phyloP scores from a whole-genome alignment of 768 basidiomycete genomes.

The Dentipellis sp. region DNA sequence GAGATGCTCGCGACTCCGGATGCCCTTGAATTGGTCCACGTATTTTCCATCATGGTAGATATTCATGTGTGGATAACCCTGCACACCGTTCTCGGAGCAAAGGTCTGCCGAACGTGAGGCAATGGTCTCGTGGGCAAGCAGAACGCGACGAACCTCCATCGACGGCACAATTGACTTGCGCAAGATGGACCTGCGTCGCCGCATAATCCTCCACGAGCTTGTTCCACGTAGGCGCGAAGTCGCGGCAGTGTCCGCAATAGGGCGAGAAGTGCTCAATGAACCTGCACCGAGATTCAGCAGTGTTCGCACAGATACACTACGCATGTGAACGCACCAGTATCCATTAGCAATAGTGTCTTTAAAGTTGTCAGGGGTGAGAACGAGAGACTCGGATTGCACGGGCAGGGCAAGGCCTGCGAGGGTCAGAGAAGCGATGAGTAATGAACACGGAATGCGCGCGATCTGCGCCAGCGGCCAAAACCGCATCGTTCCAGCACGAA shows the following conservation, averaged over 20 bases:
- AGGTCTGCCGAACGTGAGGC: slow-evolving; percentile 48
- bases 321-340: slow-evolving; percentile 40
- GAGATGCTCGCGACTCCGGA: slow-evolving; percentile 45
- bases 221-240: slow-evolving; percentile 79
- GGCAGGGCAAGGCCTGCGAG: slow-evolving; percentile 10
- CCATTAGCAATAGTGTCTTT: slow-evolving; percentile 40
- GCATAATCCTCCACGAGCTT: slow-evolving; percentile 46
- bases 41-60: slow-evolving; percentile 62
- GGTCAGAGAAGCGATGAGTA: slow-evolving; percentile 11
- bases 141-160: slow-evolving; percentile 52
- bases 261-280: slow-evolving; percentile 87
- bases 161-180: slow-evolving; percentile 74
- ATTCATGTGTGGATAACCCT: slow-evolving; percentile 68
- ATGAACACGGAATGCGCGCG: slow-evolving; percentile 3
- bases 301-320: not conserved
- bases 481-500: not conserved
- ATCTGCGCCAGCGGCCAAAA: not conserved
- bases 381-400: slow-evolving; percentile 16
- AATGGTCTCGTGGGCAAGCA: not conserved
- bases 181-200: slow-evolving; percentile 49
- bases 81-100: slow-evolving; percentile 59
- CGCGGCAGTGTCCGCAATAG: slow-evolving; percentile 70
- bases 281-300: slow-evolving; percentile 24
- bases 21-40: slow-evolving; percentile 44
- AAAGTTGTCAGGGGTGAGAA: slow-evolving; percentile 56